Percentiles rank a stretch among this genome's conserved stretches.
Evolutionary conservation across 1,284 basidiomycete species (phyloP).

Genomic region (Microbotryum silenes-acaulis): DNA sequence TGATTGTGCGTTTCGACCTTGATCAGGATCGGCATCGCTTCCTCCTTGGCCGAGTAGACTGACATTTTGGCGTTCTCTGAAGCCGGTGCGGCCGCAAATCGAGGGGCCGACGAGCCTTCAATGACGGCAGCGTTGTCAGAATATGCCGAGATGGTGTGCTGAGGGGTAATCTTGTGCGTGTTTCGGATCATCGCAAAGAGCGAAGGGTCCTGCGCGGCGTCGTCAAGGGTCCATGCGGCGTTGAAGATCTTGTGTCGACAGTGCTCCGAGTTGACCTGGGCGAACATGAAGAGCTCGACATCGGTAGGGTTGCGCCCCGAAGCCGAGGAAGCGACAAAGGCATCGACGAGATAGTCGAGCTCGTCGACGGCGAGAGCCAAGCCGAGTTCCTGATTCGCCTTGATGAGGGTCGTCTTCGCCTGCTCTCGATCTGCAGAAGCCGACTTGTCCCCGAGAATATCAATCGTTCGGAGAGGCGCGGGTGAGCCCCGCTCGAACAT

Average conservation of each 20-base stretch:
- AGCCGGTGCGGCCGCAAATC: conserved; percentile 57
- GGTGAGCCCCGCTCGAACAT: conserved; percentile 68
- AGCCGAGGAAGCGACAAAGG: conserved; percentile 61
- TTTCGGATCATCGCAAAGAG: conserved; percentile 98
- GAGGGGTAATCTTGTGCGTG: conserved; percentile 71
- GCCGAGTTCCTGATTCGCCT: conserved; percentile 77
- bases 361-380: conserved; percentile 85
- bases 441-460: conserved; percentile 45
- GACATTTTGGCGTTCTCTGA: conserved; percentile 27
- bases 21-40: conserved; percentile 82
- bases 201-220: conserved; percentile 50
- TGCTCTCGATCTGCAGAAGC: conserved; percentile 43
- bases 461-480: conserved; percentile 62
- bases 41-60: conserved; percentile 52
- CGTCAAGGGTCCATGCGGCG: conserved; percentile 69
- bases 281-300: conserved; percentile 99
- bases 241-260: conserved; percentile 99
- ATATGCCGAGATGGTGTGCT: conserved; percentile 88
- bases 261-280: conserved; percentile 99
- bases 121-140: conserved; percentile 97
- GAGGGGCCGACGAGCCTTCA: conserved; percentile 64
- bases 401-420: conserved; percentile 50
- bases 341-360: conserved; percentile 85
- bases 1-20: conserved; percentile 99
- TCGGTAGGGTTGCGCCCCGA: conserved; percentile 81